A percentile compares a stretch with the other conserved stretches of the same genome.
These are phyloP conservation scores for Cinnamomum chago DNA, from an alignment of 164 flowering plant genomes.

Conservation along the genomic window DNA sequence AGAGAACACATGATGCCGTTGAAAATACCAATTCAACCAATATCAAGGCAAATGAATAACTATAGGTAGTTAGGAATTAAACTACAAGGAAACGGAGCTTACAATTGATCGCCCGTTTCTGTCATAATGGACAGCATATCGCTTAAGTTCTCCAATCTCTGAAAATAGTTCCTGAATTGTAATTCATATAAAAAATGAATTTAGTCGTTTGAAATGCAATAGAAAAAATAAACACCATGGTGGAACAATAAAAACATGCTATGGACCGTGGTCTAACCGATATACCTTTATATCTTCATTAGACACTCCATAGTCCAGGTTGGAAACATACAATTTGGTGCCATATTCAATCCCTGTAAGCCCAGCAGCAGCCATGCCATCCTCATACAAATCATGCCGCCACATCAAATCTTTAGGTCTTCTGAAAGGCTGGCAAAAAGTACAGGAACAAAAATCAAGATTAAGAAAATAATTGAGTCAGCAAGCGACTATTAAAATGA, in stretches of 20 bases:
- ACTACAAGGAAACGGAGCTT: slow-evolving; percentile 22
- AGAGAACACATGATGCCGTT: neutral
- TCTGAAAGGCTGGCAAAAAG: slow-evolving; percentile 55
- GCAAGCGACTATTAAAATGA: slow-evolving; percentile 35
- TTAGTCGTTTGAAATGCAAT: neutral
- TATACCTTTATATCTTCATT: slow-evolving; percentile 90
- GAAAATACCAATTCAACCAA: neutral
- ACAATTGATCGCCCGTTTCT: slow-evolving; percentile 78
- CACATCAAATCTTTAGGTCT: slow-evolving; percentile 59
- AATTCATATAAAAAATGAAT: slow-evolving; percentile 1
- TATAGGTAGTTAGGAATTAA: neutral
- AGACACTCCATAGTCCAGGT: slow-evolving; percentile 77
- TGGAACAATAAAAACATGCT: neutral
- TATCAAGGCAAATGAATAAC: neutral
- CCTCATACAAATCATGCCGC: slow-evolving; percentile 78
- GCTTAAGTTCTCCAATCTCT: slow-evolving; percentile 75
- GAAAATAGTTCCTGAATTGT: slow-evolving; percentile 78
- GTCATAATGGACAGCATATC: slow-evolving; percentile 82
- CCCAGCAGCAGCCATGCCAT: slow-evolving; percentile 78
- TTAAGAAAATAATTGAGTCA: slow-evolving; percentile 40
- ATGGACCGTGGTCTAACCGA: neutral
- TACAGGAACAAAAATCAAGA: slow-evolving; percentile 28
- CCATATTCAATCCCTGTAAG: slow-evolving; percentile 61
- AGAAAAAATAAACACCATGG: slow-evolving; percentile 3
- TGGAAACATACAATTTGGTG: slow-evolving; percentile 68